A percentile compares a stretch with the other conserved stretches of the same genome.
Evolutionary conservation across 768 basidiomycete species (phyloP).

Genomic region (Suillus americanus): DNA sequence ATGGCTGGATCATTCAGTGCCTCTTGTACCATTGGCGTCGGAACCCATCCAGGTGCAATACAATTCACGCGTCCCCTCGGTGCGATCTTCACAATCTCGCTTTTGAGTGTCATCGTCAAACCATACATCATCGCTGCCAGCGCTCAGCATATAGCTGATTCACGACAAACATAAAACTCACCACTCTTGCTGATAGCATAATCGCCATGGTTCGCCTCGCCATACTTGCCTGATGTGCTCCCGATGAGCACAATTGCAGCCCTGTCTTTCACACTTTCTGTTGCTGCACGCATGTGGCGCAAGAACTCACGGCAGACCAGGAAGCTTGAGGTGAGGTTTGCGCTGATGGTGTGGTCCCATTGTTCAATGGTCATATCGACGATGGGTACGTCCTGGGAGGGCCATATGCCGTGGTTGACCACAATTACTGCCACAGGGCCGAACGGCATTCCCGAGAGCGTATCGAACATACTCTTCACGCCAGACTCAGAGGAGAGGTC

Average conservation of each 20-base stretch:
- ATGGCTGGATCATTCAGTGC: conserved; percentile 54
- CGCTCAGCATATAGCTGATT: neutral
- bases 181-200: conserved; percentile 71
- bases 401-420: conserved; percentile 63
- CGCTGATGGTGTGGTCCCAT: conserved; percentile 61
- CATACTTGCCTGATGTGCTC: conserved; percentile 70
- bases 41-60: conserved; percentile 68
- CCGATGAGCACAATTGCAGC: conserved; percentile 68
- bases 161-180: conserved; percentile 27
- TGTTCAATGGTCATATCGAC: conserved; percentile 58
- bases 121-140: conserved; percentile 72
- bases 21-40: conserved; percentile 61
- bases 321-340: conserved; percentile 71
- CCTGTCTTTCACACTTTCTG: conserved; percentile 45
- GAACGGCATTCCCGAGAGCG: conserved; percentile 34
- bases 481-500: conserved; percentile 57
- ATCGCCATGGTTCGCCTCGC: conserved; percentile 67
- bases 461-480: conserved; percentile 50
- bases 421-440: conserved; percentile 58
- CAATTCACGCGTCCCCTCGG: conserved; percentile 67
- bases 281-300: conserved; percentile 38
- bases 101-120: conserved; percentile 65
- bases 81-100: conserved; percentile 78
- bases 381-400: conserved; percentile 45
- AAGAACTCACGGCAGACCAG: conserved; percentile 64